Conservation (phyloP, 2,329 filamentous ascomycete species). For the Diplodia mutila region DNA sequence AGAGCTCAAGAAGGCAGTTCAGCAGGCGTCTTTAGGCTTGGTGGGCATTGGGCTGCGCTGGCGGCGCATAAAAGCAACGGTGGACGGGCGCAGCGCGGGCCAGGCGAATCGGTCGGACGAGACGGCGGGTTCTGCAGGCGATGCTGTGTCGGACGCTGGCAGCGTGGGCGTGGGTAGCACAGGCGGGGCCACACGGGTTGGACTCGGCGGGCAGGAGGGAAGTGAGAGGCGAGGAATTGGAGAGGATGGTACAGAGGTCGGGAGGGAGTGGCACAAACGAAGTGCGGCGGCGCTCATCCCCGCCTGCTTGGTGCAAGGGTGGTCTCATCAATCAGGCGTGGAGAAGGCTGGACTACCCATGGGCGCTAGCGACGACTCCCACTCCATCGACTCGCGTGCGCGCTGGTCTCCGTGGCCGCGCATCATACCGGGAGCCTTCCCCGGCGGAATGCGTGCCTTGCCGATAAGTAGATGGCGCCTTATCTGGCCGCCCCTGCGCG, state of each 20-base stretch:
- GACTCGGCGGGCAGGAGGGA: background rate
- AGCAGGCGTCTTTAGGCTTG: background rate
- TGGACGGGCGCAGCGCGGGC: background rate
- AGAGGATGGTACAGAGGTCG: slow-evolving; percentile 11
- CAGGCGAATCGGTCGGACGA: slow-evolving; percentile 4
- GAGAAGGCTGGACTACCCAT: slow-evolving; percentile 13
- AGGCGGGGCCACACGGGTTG: background rate
- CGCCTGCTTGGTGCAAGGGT: slow-evolving; percentile 16
- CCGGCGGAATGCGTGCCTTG: slow-evolving; percentile 3
- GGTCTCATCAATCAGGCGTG: slow-evolving; percentile 12
- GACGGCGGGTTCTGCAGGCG: slow-evolving; percentile 6
- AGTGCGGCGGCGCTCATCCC: slow-evolving; percentile 6
- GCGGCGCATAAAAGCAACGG: slow-evolving; percentile 23
- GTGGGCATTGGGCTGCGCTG: slow-evolving; percentile 3
- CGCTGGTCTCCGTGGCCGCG: background rate
- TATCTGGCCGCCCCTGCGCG: background rate
- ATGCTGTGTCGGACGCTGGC: slow-evolving; percentile 5
- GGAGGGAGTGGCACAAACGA: slow-evolving; percentile 8
- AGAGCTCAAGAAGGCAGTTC: background rate
- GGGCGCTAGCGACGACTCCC: slow-evolving; percentile 10
- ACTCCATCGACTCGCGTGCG: background rate
- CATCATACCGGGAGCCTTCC: background rate
- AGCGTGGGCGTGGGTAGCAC: background rate
- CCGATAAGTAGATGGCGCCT: slow-evolving; percentile 1
- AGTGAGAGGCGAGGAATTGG: slow-evolving; percentile 1